A percentile compares a stretch with the other conserved stretches of the same genome.
Conservation (phyloP, 2,329 filamentous ascomycete species). For the Fusarium heterosporum region DNA sequence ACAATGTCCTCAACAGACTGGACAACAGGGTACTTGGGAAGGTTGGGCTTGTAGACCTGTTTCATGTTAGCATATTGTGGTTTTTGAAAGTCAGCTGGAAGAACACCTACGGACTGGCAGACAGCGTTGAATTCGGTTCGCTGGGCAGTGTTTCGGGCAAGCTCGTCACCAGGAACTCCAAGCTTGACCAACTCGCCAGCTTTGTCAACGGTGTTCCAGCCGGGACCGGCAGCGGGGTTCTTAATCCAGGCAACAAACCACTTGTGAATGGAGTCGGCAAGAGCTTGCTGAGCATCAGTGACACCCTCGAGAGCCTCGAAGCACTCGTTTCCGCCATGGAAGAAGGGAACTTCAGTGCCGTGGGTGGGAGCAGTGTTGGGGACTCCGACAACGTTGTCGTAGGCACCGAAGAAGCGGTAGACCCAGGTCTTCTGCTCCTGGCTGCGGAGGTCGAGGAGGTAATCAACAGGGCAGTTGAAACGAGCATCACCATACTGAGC, state of each 20-base stretch:
- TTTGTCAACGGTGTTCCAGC: constrained; percentile 52
- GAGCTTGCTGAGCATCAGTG: constrained; percentile 53
- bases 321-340: constrained; percentile 59
- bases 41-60: constrained; percentile 23
- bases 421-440: constrained; percentile 55
- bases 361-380: constrained; percentile 43
- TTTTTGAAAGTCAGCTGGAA: rapidly evolving
- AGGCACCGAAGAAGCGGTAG: constrained; percentile 58
- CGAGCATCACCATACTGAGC: constrained; percentile 59
- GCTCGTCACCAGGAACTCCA: constrained; percentile 40
- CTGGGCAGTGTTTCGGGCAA: constrained; percentile 16
- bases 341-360: constrained; percentile 56
- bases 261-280: constrained; percentile 56
- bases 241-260: constrained; percentile 61
- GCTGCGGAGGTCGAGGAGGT: constrained; percentile 55
- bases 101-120: constrained; percentile 34
- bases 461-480: constrained; percentile 58
- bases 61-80: neutral
- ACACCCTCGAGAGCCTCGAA: constrained; percentile 51
- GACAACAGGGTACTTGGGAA: constrained; percentile 32
- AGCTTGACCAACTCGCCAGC: constrained; percentile 36
- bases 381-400: constrained; percentile 54
- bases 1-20: constrained; percentile 10
- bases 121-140: constrained; percentile 33
- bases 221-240: constrained; percentile 56